Conservation (phyloP, 2,329 filamentous ascomycete genomes). For the Ophiostoma ips region DNA sequence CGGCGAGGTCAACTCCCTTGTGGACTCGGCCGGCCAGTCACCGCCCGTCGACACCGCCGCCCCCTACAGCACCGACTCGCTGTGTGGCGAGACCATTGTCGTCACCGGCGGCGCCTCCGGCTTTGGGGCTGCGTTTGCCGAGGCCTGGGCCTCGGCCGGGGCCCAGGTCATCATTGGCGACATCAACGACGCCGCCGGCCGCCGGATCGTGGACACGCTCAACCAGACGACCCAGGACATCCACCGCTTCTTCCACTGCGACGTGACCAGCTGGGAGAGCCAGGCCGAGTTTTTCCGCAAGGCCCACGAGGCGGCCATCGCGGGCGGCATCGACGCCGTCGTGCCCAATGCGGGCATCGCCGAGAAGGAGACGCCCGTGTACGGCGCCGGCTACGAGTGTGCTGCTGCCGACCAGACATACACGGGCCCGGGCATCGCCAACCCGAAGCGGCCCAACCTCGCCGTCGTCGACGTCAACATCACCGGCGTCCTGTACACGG, state of each 20-base stretch:
- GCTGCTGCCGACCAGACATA: slow-evolving; percentile 22
- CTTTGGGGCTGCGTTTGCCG: slow-evolving; percentile 39
- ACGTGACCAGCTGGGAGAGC: slow-evolving; percentile 50
- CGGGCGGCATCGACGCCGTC: slow-evolving; percentile 44
- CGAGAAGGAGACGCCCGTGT: slow-evolving; percentile 19
- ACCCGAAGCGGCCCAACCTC: slow-evolving; percentile 28
- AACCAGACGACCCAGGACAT: slow-evolving; percentile 27
- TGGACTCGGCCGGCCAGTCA: background rate
- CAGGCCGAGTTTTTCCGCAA: slow-evolving; percentile 49
- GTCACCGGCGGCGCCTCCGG: slow-evolving; percentile 52
- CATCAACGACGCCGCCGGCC: slow-evolving; percentile 39
- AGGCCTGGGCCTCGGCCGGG: slow-evolving; percentile 37
- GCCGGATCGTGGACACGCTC: slow-evolving; percentile 38
- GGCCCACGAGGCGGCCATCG: slow-evolving; percentile 37
- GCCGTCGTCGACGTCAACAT: slow-evolving; percentile 47
- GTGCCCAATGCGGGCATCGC: slow-evolving; percentile 53
- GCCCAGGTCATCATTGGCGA: slow-evolving; percentile 52
- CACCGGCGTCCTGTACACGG: slow-evolving; percentile 48
- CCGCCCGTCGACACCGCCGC: slow-evolving; percentile 30
- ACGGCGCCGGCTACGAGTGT: slow-evolving; percentile 28
- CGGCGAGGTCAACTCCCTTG: background rate
- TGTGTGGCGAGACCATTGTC: slow-evolving; percentile 41
- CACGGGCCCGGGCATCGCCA: slow-evolving; percentile 15
- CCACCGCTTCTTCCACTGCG: slow-evolving; percentile 43
- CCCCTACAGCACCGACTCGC: slow-evolving; percentile 29